Evolutionary conservation across 2,329 filamentous ascomycete species (phyloP).

Genomic region (Aspergillus ochraceoroseus): DNA sequence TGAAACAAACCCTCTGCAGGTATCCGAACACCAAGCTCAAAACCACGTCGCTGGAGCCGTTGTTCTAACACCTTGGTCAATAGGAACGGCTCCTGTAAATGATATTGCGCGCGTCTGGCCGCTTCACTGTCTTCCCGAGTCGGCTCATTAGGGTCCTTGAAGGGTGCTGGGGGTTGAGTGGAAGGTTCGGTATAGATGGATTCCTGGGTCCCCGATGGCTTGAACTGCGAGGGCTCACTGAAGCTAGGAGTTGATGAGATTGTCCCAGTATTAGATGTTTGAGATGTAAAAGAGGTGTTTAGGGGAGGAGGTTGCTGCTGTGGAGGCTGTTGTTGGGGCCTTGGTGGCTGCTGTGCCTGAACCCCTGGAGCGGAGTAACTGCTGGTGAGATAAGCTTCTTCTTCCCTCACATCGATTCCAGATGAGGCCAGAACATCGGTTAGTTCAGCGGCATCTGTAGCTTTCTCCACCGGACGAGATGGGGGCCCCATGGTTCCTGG

Average conservation of each 20-base stretch:
- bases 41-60: constrained; percentile 54
- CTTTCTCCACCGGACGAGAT: constrained; percentile 53
- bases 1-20: constrained; percentile 54
- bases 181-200: constrained; percentile 63
- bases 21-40: constrained; percentile 55
- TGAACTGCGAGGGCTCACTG: constrained; percentile 47
- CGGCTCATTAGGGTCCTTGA: constrained; percentile 61
- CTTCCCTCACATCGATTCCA: constrained; percentile 79
- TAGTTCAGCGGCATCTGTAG: constrained; percentile 61
- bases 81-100: constrained; percentile 69
- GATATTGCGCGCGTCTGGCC: constrained; percentile 60
- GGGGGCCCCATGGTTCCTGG: constrained; percentile 58
- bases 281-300: constrained; percentile 40
- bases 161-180: constrained; percentile 56
- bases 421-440: constrained; percentile 79
- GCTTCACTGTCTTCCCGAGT: constrained; percentile 59
- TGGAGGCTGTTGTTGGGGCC: constrained; percentile 42
- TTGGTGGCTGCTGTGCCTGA: constrained; percentile 31
- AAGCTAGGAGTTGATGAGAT: constrained; percentile 47
- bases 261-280: constrained; percentile 41
- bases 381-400: constrained; percentile 73
- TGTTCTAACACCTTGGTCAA: constrained; percentile 56
- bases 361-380: constrained; percentile 44
- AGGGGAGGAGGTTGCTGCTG: constrained; percentile 45
- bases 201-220: constrained; percentile 52